Conservation (phyloP, 1,284 basidiomycete species). For the Termitomyces sp. region DNA sequence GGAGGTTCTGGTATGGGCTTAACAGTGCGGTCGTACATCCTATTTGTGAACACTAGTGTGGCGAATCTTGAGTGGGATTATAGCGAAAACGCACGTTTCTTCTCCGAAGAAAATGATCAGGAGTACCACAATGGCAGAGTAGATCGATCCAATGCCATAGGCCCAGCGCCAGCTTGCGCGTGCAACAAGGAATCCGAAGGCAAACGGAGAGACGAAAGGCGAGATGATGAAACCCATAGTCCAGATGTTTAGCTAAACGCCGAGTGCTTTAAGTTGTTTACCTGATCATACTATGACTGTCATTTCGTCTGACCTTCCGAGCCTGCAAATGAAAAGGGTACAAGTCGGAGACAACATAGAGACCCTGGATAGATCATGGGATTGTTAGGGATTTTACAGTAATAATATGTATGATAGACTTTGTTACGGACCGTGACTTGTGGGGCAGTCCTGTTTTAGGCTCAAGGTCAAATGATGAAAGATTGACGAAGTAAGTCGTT, state of each 20-base stretch:
- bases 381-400: background rate
- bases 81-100: conserved; percentile 51
- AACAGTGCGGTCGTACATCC: conserved; percentile 65
- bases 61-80: background rate
- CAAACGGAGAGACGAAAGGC: conserved; percentile 65
- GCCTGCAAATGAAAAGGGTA: conserved; percentile 76
- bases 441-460: conserved; percentile 47
- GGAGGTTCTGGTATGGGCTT: conserved; percentile 43
- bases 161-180: conserved; percentile 66
- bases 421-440: conserved; percentile 55
- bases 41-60: conserved; percentile 19
- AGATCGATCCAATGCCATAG: conserved; percentile 64
- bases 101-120: conserved; percentile 58
- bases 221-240: conserved; percentile 66
- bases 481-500: background rate
- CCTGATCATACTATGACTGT: background rate
- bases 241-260: conserved; percentile 58
- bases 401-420: background rate
- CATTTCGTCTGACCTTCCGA: conserved; percentile 43
- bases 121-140: conserved; percentile 49
- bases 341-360: conserved; percentile 63
- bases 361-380: conserved; percentile 37
- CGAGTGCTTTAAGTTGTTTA: background rate
- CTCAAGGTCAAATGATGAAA: conserved; percentile 5
- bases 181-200: conserved; percentile 66